These are phyloP conservation scores for Hypericum perforatum DNA, from an alignment of 345 rosid species.

Conservation along the genomic window DNA sequence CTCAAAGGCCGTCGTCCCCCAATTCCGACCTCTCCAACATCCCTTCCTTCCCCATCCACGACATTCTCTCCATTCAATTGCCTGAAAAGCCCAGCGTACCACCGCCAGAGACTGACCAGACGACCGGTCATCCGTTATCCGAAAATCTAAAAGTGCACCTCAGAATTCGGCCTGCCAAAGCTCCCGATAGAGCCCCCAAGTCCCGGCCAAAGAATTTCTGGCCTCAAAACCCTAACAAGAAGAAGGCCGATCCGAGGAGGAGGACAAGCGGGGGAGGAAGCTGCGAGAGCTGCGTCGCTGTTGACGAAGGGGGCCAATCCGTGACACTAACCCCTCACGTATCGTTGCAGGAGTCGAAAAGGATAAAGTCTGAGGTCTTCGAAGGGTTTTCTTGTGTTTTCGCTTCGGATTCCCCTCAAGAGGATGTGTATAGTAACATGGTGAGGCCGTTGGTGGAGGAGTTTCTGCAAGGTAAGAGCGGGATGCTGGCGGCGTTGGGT, in stretches of 20 bases:
- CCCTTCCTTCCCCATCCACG: too few species aligned
- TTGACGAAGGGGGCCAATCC: slow-evolving; percentile 43
- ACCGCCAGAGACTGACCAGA: too few species aligned
- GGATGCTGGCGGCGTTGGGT: slow-evolving; percentile 84
- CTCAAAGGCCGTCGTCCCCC: too few species aligned
- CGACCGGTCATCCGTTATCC: too few species aligned
- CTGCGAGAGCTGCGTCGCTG: slow-evolving; percentile 32
- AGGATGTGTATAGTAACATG: slow-evolving; percentile 60
- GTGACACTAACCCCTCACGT: slow-evolving; percentile 55
- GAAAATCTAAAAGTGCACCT: too few species aligned
- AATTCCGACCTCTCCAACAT: too few species aligned
- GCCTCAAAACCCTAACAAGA: slow-evolving; percentile 42
- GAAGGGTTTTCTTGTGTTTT: slow-evolving; percentile 88
- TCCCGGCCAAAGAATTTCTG: slow-evolving; percentile 44
- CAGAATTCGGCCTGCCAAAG: too few species aligned
- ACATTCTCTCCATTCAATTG: too few species aligned
- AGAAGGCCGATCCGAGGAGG: slow-evolving; percentile 29
- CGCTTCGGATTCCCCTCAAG: slow-evolving; percentile 60
- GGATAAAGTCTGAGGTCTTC: slow-evolving; percentile 60
- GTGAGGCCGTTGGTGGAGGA: slow-evolving; percentile 67
- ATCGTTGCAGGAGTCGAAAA: slow-evolving; percentile 49
- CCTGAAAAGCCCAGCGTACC: too few species aligned
- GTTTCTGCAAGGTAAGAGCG: slow-evolving; percentile 59
- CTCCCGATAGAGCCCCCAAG: slow-evolving; percentile 4
- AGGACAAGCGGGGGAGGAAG: too few species aligned